Conservation (phyloP, 1,284 basidiomycete genomes). For the Pseudozyma thailandica region DNA sequence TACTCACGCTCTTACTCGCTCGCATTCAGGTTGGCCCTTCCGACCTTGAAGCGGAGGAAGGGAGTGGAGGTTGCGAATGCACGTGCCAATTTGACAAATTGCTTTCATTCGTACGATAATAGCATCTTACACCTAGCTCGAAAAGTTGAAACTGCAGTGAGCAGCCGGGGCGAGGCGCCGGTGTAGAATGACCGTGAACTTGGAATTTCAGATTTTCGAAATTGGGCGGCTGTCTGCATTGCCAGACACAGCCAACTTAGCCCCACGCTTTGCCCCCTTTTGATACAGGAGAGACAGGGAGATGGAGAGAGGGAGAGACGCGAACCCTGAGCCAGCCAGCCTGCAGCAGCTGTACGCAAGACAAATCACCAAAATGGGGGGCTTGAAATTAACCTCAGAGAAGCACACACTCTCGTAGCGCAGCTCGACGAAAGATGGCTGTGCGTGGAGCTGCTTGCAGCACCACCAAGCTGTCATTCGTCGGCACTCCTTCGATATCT, state of each 20-base stretch:
- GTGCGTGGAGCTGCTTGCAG: not conserved
- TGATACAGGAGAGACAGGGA: no score
- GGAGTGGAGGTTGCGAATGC: constrained; percentile 34
- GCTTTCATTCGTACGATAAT: not conserved
- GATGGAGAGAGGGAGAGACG: no score
- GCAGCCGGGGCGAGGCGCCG: not conserved
- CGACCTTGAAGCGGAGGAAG: not conserved
- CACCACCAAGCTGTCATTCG: not conserved
- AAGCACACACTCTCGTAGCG: not conserved
- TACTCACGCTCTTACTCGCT: no score
- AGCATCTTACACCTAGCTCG: no score
- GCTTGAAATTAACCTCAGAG: not conserved
- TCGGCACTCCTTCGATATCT: not conserved
- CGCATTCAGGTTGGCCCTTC: not conserved
- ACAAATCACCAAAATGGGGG: not conserved
- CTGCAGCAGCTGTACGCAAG: not conserved
- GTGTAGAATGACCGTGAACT: constrained; percentile 15
- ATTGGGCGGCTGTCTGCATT: not conserved
- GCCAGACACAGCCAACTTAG: not conserved
- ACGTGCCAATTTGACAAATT: constrained; percentile 29
- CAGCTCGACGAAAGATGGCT: constrained; percentile 4
- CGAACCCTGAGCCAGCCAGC: no score
- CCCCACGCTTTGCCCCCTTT: no score
- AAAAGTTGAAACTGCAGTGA: not conserved
- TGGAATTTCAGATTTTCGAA: not conserved